These are phyloP conservation scores for Cyclaneusma minus DNA, from an alignment of 2,329 filamentous ascomycete species.

Conservation along the genomic window DNA sequence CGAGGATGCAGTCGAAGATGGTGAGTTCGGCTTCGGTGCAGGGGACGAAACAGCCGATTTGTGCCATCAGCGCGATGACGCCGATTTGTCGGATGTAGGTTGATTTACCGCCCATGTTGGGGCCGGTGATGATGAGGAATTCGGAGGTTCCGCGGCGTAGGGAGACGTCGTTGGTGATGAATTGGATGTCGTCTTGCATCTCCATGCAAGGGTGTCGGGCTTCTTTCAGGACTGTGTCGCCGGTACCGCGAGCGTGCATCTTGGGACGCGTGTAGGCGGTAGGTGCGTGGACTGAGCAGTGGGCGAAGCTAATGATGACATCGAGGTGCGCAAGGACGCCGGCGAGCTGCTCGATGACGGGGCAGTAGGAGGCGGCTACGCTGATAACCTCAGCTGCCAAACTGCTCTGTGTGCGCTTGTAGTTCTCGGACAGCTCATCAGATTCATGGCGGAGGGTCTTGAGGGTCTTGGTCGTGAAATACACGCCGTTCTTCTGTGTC, in stretches of 20 bases:
- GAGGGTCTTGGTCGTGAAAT: constrained; percentile 80
- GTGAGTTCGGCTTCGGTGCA: constrained; percentile 81
- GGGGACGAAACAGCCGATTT: constrained; percentile 91
- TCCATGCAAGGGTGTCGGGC: constrained; percentile 96
- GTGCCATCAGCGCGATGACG: constrained; percentile 92
- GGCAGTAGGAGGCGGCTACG: constrained; percentile 88
- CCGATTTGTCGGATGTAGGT: constrained; percentile 97
- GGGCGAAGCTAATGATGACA: constrained; percentile 86
- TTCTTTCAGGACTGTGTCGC: constrained; percentile 80
- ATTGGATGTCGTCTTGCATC: constrained; percentile 95
- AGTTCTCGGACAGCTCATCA: constrained; percentile 85
- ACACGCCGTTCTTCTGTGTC: constrained; percentile 97
- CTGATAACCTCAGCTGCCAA: constrained; percentile 84
- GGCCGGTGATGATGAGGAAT: constrained; percentile 90
- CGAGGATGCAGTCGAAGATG: constrained; percentile 93
- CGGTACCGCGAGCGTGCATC: constrained; percentile 76
- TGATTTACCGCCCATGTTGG: constrained; percentile 98
- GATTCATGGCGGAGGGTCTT: constrained; percentile 75
- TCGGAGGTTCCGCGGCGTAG: constrained; percentile 66
- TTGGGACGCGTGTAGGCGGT: constrained; percentile 81
- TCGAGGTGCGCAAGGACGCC: constrained; percentile 84
- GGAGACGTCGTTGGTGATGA: constrained; percentile 93
- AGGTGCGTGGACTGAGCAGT: constrained; percentile 84
- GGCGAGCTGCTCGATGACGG: constrained; percentile 78
- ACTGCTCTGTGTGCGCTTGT: constrained; percentile 85